Evolutionary conservation across 2,329 filamentous ascomycete genomes (phyloP).

Genomic region (Claviceps digitariae): DNA sequence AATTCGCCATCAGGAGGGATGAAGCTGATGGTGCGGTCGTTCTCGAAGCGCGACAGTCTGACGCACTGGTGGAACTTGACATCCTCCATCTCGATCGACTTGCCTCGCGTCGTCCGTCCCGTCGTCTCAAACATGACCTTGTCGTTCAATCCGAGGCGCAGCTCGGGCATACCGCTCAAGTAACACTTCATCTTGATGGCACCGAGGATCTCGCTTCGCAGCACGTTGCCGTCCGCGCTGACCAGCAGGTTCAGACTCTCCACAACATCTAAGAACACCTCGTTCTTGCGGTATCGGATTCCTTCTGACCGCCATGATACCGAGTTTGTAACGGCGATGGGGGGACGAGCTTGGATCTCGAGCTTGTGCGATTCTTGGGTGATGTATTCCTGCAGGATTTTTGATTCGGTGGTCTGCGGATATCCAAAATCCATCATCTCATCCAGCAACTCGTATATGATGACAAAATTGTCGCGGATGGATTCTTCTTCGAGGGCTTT

Average conservation of each 20-base stretch:
- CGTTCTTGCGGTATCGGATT: constrained; percentile 97
- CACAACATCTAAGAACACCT: constrained; percentile 95
- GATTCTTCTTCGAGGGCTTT: constrained; percentile 98
- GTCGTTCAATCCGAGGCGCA: constrained; percentile 89
- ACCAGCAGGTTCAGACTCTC: constrained; percentile 95
- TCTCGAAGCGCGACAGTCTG: constrained; percentile 88
- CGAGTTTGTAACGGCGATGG: constrained; percentile 95
- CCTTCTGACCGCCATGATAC: constrained; percentile 97
- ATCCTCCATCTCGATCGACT: constrained; percentile 98
- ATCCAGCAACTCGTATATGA: constrained; percentile 96
- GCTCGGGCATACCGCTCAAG: constrained; percentile 91
- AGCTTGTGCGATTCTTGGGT: constrained; percentile 98
- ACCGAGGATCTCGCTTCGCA: constrained; percentile 90
- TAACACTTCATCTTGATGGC: constrained; percentile 99
- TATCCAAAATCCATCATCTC: constrained; percentile 99
- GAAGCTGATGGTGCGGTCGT: constrained; percentile 96
- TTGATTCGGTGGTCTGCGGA: constrained; percentile 93
- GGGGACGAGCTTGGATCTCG: constrained; percentile 87
- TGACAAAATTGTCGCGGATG: constrained; percentile 97
- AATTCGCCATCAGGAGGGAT: constrained; percentile 98
- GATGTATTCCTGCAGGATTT: constrained; percentile 98
- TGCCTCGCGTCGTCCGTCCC: constrained; percentile 81
- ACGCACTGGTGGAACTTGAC: constrained; percentile 99
- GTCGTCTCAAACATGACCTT: constrained; percentile 99
- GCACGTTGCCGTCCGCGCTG: constrained; percentile 83